phyloP scores from a whole-genome alignment of 345 rosid species.

The Cardiospermum halicacabum region DNA sequence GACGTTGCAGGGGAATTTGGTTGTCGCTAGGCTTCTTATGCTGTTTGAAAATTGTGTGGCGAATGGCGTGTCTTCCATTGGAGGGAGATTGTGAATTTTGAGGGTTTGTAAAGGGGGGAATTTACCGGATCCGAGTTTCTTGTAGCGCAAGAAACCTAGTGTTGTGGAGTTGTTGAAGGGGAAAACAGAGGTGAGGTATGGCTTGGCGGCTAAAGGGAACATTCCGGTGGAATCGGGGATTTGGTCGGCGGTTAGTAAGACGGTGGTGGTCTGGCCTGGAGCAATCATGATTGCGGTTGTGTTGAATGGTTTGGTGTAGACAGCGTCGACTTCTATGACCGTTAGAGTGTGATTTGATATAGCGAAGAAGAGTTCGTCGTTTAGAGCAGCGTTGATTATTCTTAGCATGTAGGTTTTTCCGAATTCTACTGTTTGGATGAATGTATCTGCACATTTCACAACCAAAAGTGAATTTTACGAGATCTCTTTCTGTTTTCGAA shows the following conservation, averaged over 20 bases:
- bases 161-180: constrained; percentile 56
- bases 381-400: constrained; percentile 61
- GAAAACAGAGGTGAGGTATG: constrained; percentile 46
- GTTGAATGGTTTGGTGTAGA: constrained; percentile 50
- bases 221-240: constrained; percentile 29
- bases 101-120: not conserved
- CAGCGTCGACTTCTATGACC: constrained; percentile 60
- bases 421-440: constrained; percentile 34
- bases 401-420: constrained; percentile 61
- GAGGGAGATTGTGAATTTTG: constrained; percentile 30
- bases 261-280: constrained; percentile 66
- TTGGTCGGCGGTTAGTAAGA: constrained; percentile 44
- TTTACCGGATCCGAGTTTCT: constrained; percentile 5
- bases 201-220: constrained; percentile 48
- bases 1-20: constrained; percentile 50
- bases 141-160: constrained; percentile 46
- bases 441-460: constrained; percentile 41
- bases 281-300: constrained; percentile 53
- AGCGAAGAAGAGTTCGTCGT: constrained; percentile 58
- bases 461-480: too few relatives aligned
- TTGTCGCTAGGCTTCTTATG: constrained; percentile 42
- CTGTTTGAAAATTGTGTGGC: constrained; percentile 33
- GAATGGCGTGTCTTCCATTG: constrained; percentile 39
- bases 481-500: too few relatives aligned
- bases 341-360: constrained; percentile 44